Evolutionary conservation across 2,329 filamentous ascomycete genomes (phyloP), one percentile per base, ranked within the genome.

Genomic region (Fusarium phyllophilum): DNA sequence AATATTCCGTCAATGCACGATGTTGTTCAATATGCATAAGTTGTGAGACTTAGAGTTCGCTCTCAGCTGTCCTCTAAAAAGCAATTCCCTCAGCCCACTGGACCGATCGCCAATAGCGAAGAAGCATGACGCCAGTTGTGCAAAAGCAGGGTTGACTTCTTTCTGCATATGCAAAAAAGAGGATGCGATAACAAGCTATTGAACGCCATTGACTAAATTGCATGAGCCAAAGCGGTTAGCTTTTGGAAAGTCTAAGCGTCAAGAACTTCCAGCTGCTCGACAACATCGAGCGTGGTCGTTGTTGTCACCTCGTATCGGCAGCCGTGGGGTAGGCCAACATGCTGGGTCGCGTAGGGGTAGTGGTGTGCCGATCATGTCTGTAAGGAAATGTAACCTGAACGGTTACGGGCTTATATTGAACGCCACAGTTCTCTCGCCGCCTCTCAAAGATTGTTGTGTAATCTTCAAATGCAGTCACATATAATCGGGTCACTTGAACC

Each of bases 281-380:
- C 54, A 42, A 45, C 24, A 58, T 70, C 45, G 38, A 45, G 41
- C 34, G 63, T 34, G 45, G 41, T 66, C 54, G 60, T 57, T 64
- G 29, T 58, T 62, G 26, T 73, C 55, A 73, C 57, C 72, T 74
- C 72, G 72, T 74, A 74, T 74, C 49, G 57, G 55, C 46, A 66
- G 38, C 52, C 67, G 59, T 68, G 59, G 52, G 72, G 63, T 58
- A 59, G 41, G 56, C 51, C 72, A 58, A 52, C 58, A 75, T 72
- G 52, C 55, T 60, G 56, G 56, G 68, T 75, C 72, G 71, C 36
- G 39, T 74, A 56, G 56, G 57, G 42, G 20, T 62, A 56, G 39
- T 61, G 64, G 51, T 61, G 68, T 63, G 72, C 38, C 61, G 64
- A 74, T 75, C 64, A 49, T 64, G 59, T 48, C 68, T 62, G 45